Base-by-base conservation (phyloP, 2,329 filamentous ascomycete species). In the Lasiodiplodia theobromae region DNA sequence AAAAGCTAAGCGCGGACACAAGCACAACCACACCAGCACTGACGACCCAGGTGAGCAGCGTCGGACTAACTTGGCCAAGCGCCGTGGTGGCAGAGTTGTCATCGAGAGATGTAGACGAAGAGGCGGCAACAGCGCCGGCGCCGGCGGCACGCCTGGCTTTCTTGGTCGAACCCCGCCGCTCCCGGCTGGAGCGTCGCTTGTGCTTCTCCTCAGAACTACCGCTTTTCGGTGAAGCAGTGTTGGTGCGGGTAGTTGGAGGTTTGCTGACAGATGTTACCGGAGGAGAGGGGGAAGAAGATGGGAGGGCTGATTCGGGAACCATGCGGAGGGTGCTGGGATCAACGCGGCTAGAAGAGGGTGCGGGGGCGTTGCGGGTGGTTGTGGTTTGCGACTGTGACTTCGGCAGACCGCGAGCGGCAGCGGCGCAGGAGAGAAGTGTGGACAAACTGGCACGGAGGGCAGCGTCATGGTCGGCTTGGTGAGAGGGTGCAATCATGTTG, bases 361-460 rank as follows among this genome's bases (percentile, higher is more conserved):
- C 62, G 1, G 63, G 51, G 21, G 66, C 44, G 53, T 34, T 34
- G 60, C 53, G 53, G 52, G 37, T 51, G 44, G 6, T 44, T 21
- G 49, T n/a, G 16, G 44, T 66, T 70, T 44, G 60, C 18, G 60
- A 18, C 7, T 76, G 74, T 31, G 79, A 74, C 71, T 96, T 97
- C 0, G 91, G 89, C 18, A 96, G 84, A 4, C 92, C 91, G 53
- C 96, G 88, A 1, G 95, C 96, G 0, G 95, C 96, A 3, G 94
- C 94, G 0, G 94, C 95, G 75, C 93, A 97, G n/a, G 95, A 97
- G 14, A 99, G 87, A 14, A 99, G 86, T 0, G 96, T 98, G 0
- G 94, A 97, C n/a, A 99, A 86, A 60, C 93, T 97, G 23, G 96
- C 94, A 40, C 96, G 90, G 12, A 99, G 86, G 2, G 94, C 96